Percentiles rank a stretch among this genome's conserved stretches.
phyloP scores from a whole-genome alignment of 352 stramenopile genomes.

The Vaucheria bursata region DNA sequence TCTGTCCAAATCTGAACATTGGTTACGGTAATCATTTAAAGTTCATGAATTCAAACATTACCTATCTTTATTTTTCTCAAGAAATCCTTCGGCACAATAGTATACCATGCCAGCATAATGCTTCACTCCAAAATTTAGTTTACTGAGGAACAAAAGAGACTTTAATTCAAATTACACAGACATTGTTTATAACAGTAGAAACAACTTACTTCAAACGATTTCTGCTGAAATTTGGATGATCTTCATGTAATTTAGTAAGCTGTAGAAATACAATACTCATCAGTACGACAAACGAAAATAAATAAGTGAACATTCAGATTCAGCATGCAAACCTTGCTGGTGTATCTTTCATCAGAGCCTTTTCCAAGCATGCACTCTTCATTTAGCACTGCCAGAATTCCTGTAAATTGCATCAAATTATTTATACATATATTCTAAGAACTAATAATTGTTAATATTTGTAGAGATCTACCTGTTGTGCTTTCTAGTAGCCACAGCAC shows the following conservation, averaged over 20 bases:
- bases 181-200: too few relatives aligned
- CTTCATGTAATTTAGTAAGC: conserved; percentile 66
- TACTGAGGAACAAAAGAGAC: neutral
- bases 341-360: conserved; percentile 70
- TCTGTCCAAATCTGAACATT: too few relatives aligned
- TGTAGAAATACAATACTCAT: neutral
- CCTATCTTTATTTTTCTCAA: conserved; percentile 52
- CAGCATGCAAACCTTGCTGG: too few relatives aligned
- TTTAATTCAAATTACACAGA: too few relatives aligned
- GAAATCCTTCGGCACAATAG: conserved; percentile 46
- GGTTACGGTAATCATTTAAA: neutral
- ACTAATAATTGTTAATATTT: too few relatives aligned
- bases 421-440: too few relatives aligned
- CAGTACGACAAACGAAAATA: neutral
- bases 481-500: conserved; percentile 76
- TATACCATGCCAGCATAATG: conserved; percentile 51
- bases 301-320: too few relatives aligned
- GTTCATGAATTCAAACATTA: conserved; percentile 2
- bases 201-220: too few relatives aligned
- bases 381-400: conserved; percentile 75
- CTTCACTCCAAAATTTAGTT: conserved; percentile 44
- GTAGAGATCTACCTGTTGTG: conserved; percentile 61
- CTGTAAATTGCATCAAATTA: neutral
- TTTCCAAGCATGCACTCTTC: conserved; percentile 77
- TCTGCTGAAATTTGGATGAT: conserved; percentile 50